A percentile compares a stretch with the other conserved stretches of the same genome.
These are phyloP conservation scores for Filobasidium wieringae DNA, from an alignment of 768 basidiomycete genomes.

Conservation along the genomic window DNA sequence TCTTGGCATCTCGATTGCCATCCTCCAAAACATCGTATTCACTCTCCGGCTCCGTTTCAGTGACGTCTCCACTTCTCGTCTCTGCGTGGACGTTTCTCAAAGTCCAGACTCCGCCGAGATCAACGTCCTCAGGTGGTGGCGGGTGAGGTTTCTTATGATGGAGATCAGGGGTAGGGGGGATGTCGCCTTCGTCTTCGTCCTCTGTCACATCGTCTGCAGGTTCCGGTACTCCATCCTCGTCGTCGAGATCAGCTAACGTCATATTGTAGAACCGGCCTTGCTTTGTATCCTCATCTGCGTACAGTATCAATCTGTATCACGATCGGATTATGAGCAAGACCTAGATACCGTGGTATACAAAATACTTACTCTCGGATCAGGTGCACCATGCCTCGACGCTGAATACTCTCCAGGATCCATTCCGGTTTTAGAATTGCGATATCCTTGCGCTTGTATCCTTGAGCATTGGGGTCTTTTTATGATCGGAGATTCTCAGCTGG, in stretches of 20 bases:
- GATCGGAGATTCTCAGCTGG: slow-evolving; percentile 45
- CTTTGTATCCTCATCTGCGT: slow-evolving; percentile 28
- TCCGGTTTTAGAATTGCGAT: slow-evolving; percentile 60
- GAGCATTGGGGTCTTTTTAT: slow-evolving; percentile 48
- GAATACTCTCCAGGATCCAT: slow-evolving; percentile 74
- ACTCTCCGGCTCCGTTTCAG: slow-evolving; percentile 13
- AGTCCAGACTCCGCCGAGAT: slow-evolving; percentile 1
- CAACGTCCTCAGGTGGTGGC: slow-evolving; percentile 1
- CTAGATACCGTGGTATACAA: background rate
- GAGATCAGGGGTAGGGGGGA: slow-evolving; percentile 8
- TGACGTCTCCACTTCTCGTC: background rate
- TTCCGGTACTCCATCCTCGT: background rate
- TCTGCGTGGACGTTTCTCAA: slow-evolving; percentile 6
- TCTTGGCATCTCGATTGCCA: background rate
- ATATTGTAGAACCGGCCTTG: slow-evolving; percentile 25
- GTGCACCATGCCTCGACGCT: slow-evolving; percentile 48
- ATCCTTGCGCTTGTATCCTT: slow-evolving; percentile 56
- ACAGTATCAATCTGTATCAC: slow-evolving; percentile 21
- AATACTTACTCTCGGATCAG: slow-evolving; percentile 53
- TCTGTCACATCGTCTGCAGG: slow-evolving; percentile 2
- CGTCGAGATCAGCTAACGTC: slow-evolving; percentile 26
- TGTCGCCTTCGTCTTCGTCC: slow-evolving; percentile 28
- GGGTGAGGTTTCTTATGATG: background rate
- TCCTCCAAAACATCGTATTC: background rate
- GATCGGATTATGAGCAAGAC: background rate